Evolutionary conservation across 371 early-diverging fungal genomes (phyloP).

Genomic region (Mucor indicus): DNA sequence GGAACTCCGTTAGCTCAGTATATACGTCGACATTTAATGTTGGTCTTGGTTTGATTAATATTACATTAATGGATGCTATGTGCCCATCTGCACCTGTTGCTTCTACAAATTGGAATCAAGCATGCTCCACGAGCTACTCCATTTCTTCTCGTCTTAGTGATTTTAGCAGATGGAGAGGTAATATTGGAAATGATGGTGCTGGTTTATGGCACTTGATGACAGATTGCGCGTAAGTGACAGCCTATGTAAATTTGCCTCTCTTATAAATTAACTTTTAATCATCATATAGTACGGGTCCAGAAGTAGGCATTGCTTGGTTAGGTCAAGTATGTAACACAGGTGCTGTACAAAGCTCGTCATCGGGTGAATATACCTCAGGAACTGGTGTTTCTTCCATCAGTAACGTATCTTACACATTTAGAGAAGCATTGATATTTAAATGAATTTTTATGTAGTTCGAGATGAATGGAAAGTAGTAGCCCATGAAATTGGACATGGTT

Average conservation of each 20-base stretch:
- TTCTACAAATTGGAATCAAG: constrained; percentile 73
- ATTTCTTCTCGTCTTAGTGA: constrained; percentile 82
- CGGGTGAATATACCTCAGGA: constrained; percentile 65
- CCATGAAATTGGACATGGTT: constrained; percentile 94
- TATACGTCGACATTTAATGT: constrained; percentile 91
- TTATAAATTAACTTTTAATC: neutral
- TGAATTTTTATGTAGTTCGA: constrained; percentile 37
- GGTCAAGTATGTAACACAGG: constrained; percentile 66
- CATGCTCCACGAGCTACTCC: constrained; percentile 66
- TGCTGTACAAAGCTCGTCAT: constrained; percentile 14
- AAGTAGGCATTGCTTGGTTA: constrained; percentile 95
- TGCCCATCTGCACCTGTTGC: constrained; percentile 51
- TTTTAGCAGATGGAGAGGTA: constrained; percentile 88
- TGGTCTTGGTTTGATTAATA: constrained; percentile 79
- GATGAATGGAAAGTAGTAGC: constrained; percentile 96
- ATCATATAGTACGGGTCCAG: constrained; percentile 63
- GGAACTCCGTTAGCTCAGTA: constrained; percentile 75
- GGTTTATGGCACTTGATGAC: constrained; percentile 97
- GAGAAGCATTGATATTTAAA: neutral
- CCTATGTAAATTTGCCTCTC: neutral
- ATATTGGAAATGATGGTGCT: constrained; percentile 63
- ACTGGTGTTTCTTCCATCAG: constrained; percentile 84
- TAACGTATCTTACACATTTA: constrained; percentile 18
- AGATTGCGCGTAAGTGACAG: constrained; percentile 63
- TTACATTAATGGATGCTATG: constrained; percentile 64